These are phyloP conservation scores for Acephala macrosclerotiorum DNA, from an alignment of 2,329 filamentous ascomycete genomes.

Conservation along the genomic window DNA sequence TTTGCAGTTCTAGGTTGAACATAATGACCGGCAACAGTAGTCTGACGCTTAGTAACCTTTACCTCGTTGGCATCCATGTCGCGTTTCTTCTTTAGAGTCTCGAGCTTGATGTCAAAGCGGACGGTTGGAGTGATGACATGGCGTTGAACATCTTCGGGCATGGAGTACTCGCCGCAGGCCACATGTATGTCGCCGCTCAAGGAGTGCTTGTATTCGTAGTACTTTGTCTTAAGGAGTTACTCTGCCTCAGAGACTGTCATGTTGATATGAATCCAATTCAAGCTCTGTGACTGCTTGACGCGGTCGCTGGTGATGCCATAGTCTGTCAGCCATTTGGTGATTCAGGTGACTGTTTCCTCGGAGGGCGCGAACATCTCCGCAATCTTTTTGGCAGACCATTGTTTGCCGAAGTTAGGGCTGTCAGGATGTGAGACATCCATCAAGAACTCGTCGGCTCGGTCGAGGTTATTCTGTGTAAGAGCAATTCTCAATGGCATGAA, in stretches of 20 bases:
- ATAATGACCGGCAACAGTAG: conserved; percentile 17
- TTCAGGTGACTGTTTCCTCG: conserved; percentile 54
- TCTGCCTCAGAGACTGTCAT: conserved; percentile 51
- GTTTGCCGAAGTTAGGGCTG: conserved; percentile 48
- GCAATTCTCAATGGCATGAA: conserved; percentile 44
- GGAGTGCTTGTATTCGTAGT: conserved; percentile 50
- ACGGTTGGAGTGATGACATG: conserved; percentile 41
- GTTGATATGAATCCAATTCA: conserved; percentile 40
- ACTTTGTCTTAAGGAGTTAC: conserved; percentile 57
- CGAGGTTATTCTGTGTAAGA: conserved; percentile 53
- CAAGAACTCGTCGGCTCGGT: conserved; percentile 52
- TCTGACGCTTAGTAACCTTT: conserved; percentile 13
- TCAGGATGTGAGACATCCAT: conserved; percentile 46
- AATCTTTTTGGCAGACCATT: conserved; percentile 45
- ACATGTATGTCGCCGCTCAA: conserved; percentile 53
- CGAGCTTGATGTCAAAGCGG: conserved; percentile 37
- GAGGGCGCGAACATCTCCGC: conserved; percentile 51
- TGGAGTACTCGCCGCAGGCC: conserved; percentile 38
- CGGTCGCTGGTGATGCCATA: conserved; percentile 56
- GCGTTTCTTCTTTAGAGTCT: conserved; percentile 16
- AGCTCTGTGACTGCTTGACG: conserved; percentile 52
- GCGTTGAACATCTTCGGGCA: conserved; percentile 32
- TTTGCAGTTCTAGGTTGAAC: conserved; percentile 55
- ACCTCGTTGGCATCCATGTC: conserved; percentile 11
- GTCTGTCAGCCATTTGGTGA: conserved; percentile 58